Evolutionary conservation across 2,329 filamentous ascomycete genomes (phyloP), one percentile per base, ranked within the genome.

Genomic region (Cladosporium velox): DNA sequence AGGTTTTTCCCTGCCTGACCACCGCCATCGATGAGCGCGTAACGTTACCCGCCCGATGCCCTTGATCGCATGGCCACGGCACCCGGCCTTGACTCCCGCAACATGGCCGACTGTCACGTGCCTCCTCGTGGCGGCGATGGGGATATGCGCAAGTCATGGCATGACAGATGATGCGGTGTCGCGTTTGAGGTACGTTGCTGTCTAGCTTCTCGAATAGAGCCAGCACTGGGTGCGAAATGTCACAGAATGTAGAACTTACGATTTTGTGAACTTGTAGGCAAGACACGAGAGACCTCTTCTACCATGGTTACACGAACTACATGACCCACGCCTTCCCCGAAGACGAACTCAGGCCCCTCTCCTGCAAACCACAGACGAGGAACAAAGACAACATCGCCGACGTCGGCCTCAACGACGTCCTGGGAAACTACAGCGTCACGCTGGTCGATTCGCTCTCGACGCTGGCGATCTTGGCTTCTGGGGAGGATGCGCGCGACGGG

Each of bases 351-450:
- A 91, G 92, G 55, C 95, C 95, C 10, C 82, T 99, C 24, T 89
- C 92, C 30, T 99, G 95, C 79, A 83, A 83, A 18, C 92, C 95
- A 6, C 83, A 98, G 73, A 92, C 91, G 49, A 90, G 95, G 78
- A 93, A 97, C 80, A 86, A 87, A 72, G 82, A 88, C 58, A 91
- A 97, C 75, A 90, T 91, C 1, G 85, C 86, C 66, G 90, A 96
- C 74, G 87, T 95, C 71, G 93, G 92, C 72, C 84, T 97, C 68
- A 98, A 98, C 80, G 95, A 99, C 78, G 93, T 96, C 15, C 85
- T 99, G 52, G 95, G 95, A 4, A 98, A 99, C 80, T 99, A 98
- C 80, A 97, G 93, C 65, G 83, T 99, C 69, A 98, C 95, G 1
- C 84, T 98, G 58, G 93, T 99, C 75, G 95, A 99, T 80, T 97